Percentiles rank a stretch among this genome's conserved stretches.
These are phyloP conservation scores for Schoenoplectus triqueter DNA, from an alignment of 202 grass and related monocot species.

Conservation along the genomic window DNA sequence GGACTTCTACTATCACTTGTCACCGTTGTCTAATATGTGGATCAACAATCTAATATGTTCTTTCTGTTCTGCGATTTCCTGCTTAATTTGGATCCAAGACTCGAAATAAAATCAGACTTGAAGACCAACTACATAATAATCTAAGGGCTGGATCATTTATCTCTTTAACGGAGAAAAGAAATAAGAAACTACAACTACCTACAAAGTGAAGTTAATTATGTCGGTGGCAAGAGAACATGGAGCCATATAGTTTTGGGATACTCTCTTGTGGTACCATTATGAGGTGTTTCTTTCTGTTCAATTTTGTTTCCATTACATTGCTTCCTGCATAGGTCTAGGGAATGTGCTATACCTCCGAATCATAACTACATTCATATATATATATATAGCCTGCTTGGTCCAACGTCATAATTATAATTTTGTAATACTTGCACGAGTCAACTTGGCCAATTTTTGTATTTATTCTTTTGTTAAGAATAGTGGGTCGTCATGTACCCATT, in stretches of 20 bases:
- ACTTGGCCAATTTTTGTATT: constrained; percentile 1
- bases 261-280: neutral
- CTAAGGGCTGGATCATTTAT: neutral
- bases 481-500: no score
- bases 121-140: constrained; percentile 10
- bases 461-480: neutral
- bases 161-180: neutral
- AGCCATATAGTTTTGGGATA: neutral
- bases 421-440: constrained; percentile 17
- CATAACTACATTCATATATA: no score
- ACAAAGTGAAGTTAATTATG: neutral
- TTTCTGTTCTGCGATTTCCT: no score
- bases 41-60: no score
- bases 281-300: constrained; percentile 9
- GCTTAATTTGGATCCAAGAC: no score
- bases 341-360: neutral
- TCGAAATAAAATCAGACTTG: neutral
- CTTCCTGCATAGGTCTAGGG: neutral
- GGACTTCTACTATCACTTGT: no score
- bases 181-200: neutral
- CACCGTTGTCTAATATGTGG: no score
- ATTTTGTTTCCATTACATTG: neutral
- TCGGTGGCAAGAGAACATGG: constrained; percentile 23
- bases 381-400: no score
- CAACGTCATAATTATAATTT: neutral